Evolutionary conservation across 2,329 filamentous ascomycete genomes (phyloP).

Genomic region (Aspergillus carbonarius): DNA sequence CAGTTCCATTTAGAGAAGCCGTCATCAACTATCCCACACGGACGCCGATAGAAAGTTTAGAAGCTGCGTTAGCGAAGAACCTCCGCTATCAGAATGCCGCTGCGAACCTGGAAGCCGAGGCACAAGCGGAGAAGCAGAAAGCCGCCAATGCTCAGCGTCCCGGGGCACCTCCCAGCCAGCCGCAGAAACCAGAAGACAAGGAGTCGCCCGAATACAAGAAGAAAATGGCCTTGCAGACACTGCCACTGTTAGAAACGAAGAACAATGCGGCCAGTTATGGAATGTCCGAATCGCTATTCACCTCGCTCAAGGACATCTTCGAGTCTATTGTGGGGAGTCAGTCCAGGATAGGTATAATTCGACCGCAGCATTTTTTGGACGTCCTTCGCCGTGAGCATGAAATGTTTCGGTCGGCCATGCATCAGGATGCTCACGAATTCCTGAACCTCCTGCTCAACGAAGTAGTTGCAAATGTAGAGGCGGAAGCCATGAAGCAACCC

Average conservation of each 20-base stretch:
- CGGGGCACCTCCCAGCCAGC: constrained; percentile 56
- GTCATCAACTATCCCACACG: constrained; percentile 85
- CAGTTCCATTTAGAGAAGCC: constrained; percentile 86
- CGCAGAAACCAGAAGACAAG: constrained; percentile 80
- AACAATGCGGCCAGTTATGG: constrained; percentile 79
- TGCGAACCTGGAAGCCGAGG: constrained; percentile 54
- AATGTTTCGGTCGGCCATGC: constrained; percentile 95
- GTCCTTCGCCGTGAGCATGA: constrained; percentile 93
- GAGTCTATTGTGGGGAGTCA: constrained; percentile 79
- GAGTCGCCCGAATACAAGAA: constrained; percentile 98
- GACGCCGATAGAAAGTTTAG: constrained; percentile 68
- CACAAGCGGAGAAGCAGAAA: constrained; percentile 49
- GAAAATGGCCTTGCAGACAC: constrained; percentile 84
- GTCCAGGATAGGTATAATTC: constrained; percentile 83
- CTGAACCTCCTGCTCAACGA: constrained; percentile 93
- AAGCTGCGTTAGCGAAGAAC: constrained; percentile 50
- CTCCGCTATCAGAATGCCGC: constrained; percentile 62
- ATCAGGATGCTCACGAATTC: constrained; percentile 98
- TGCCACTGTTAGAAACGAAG: constrained; percentile 82
- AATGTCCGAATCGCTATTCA: constrained; percentile 94
- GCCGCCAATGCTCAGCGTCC: constrained; percentile 34
- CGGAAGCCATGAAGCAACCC: constrained; percentile 59
- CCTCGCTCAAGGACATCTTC: constrained; percentile 93
- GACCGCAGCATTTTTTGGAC: constrained; percentile 88
- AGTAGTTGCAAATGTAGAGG: constrained; percentile 89